A percentile compares a stretch with the other conserved stretches of the same genome.
Conservation (phyloP, 2,329 filamentous ascomycete genomes). For the Colletotrichum tabaci region DNA sequence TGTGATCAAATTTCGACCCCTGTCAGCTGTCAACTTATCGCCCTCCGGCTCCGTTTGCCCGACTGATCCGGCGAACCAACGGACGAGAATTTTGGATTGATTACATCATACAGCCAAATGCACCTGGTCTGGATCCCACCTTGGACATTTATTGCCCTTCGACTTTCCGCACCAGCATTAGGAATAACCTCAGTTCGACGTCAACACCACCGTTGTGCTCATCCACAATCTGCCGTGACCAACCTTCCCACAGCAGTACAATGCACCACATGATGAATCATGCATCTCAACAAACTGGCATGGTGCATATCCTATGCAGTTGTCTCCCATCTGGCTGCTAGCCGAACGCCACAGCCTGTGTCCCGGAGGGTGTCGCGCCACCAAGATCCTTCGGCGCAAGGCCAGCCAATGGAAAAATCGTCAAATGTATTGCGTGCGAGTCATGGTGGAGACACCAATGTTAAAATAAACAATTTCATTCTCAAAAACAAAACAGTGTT, state of each 20-base stretch:
- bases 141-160: background rate
- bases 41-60: conserved; percentile 16
- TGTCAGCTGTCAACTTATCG: conserved; percentile 22
- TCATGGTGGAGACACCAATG: conserved; percentile 23
- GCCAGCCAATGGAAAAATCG: conserved; percentile 11
- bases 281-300: conserved; percentile 1
- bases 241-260: background rate
- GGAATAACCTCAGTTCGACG: conserved; percentile 18
- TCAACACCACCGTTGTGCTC: background rate
- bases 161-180: background rate
- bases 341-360: background rate
- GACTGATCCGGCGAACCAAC: conserved; percentile 5
- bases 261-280: background rate
- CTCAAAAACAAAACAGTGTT: background rate
- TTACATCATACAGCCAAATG: conserved; percentile 25
- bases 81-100: background rate
- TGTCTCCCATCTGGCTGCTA: background rate
- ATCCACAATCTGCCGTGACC: background rate
- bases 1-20: conserved; percentile 16
- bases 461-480: background rate
- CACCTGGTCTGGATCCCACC: background rate
- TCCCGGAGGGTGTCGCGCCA: conserved; percentile 9
- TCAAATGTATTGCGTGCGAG: conserved; percentile 3
- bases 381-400: conserved; percentile 21
- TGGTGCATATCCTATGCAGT: background rate